Base-by-base conservation (phyloP, 257 asterid species). In the Rauvolfia tetraphylla region DNA sequence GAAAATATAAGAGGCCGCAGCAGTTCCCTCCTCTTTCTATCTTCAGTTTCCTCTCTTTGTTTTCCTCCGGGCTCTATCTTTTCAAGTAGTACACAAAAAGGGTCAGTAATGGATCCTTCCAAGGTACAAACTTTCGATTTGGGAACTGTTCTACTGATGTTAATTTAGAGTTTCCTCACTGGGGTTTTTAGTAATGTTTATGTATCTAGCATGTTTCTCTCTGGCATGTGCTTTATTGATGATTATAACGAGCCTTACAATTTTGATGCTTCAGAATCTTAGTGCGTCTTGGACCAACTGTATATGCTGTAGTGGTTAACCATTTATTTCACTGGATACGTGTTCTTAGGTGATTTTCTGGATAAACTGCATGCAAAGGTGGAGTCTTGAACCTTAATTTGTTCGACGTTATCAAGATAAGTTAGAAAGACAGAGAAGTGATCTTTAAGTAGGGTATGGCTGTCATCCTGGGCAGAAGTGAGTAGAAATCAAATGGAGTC, bases 81-180 rank as follows among this genome's bases (percentile, higher is more conserved):
- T 31, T 72, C 78, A 29, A 23, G 54, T 29, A 42, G 61, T 20
- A 46, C 7, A 51, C 65, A 72, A 39, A 1, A 53, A 65, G 74
- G 79, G 76, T 65, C 76, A 56, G 17, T 63, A 78, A 78, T 83
- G 86, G 86, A 83, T 83, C 82, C 86, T 49, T 83, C 76, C 79
- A 83, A 83, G 86, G 84, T 83, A 79, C 71, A 31, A 31, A 22
- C 23, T 53, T 33, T 67, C 12, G 29, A 25, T 29, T n/a, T 27
- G 7, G 10, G 23, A 67, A 54, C 69, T 57, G 68, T 72, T 67
- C 17, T 0, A 38, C 20, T 33, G 15, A 49, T 29, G 61, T 20
- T 38, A 12, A 27, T 42, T 76, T 53, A 1, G 1, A 29, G n/a
- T 76, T 76, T 68, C 39, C 6, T 0, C 31, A 51, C 72, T 22